These are phyloP conservation scores for Lactuca sativa DNA, from an alignment of 129 eudicot species.

Conservation along the genomic window DNA sequence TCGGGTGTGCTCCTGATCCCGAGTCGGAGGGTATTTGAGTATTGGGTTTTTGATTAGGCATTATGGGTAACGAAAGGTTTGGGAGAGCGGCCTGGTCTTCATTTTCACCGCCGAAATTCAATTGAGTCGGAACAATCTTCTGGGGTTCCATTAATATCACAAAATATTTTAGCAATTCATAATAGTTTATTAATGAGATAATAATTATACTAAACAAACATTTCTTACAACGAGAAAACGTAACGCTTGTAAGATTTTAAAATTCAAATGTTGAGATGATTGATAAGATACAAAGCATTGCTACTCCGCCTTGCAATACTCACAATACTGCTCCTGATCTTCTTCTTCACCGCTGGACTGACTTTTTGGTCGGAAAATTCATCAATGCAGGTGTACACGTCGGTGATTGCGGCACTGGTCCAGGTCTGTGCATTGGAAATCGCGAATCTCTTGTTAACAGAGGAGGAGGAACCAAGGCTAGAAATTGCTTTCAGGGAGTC, in stretches of 20 bases:
- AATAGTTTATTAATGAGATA: too few relatives aligned
- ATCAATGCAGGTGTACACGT: slow-evolving; percentile 66
- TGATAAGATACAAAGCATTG: slow-evolving; percentile 63
- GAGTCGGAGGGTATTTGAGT: too few relatives aligned
- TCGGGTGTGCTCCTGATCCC: too few relatives aligned
- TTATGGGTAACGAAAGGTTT: too few relatives aligned
- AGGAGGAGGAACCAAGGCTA: slow-evolving; percentile 10
- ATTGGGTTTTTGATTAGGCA: too few relatives aligned
- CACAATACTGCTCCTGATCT: slow-evolving; percentile 38
- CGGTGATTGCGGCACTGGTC: slow-evolving; percentile 76
- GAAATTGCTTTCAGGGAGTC: slow-evolving; percentile 25
- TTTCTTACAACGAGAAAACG: not conserved
- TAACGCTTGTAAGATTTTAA: not conserved
- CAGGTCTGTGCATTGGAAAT: slow-evolving; percentile 59
- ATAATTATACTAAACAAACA: not conserved
- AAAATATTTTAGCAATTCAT: too few relatives aligned
- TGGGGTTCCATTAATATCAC: too few relatives aligned
- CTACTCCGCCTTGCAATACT: slow-evolving; percentile 47
- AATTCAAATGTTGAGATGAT: slow-evolving; percentile 36
- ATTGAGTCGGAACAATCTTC: too few relatives aligned
- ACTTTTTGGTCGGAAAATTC: slow-evolving; percentile 38
- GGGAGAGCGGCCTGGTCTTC: too few relatives aligned
- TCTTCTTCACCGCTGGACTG: slow-evolving; percentile 36
- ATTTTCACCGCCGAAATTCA: too few relatives aligned
- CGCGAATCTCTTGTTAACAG: slow-evolving; percentile 31